phyloP scores from a whole-genome alignment of 306 rosid species.

The Citrullus mucosospermus region DNA sequence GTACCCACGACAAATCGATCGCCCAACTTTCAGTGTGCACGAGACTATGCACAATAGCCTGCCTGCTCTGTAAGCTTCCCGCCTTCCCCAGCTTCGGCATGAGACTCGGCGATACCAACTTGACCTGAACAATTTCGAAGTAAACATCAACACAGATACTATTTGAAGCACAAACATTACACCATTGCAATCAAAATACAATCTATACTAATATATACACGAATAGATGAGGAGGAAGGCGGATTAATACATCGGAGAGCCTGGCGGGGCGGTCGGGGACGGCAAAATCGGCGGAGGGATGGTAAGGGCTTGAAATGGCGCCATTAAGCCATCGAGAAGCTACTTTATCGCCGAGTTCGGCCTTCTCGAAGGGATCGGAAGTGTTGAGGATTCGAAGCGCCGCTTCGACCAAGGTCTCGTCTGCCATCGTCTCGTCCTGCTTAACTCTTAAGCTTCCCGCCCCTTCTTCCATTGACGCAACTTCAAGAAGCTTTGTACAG shows the following conservation, averaged over 20 bases:
- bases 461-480: neutral
- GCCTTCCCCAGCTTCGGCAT: constrained; percentile 96
- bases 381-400: constrained; percentile 72
- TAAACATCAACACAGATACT: neutral
- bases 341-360: constrained; percentile 48
- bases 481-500: neutral
- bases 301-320: constrained; percentile 31
- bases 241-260: constrained; percentile 34
- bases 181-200: neutral
- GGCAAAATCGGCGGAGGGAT: constrained; percentile 23
- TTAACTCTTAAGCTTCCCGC: neutral
- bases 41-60: constrained; percentile 76
- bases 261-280: constrained; percentile 80
- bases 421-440: neutral
- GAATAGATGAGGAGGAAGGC: neutral
- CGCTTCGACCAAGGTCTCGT: constrained; percentile 46
- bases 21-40: constrained; percentile 94
- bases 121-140: constrained; percentile 28
- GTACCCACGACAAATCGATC: constrained; percentile 82
- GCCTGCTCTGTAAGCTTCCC: constrained; percentile 85
- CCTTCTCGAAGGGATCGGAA: constrained; percentile 75
- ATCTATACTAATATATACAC: neutral
- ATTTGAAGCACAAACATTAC: constrained; percentile 21
- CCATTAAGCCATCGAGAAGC: constrained; percentile 72
- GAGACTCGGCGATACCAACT: constrained; percentile 55